Conservation (phyloP, 2,329 filamentous ascomycete species). For the Thielaviopsis cerberus region DNA sequence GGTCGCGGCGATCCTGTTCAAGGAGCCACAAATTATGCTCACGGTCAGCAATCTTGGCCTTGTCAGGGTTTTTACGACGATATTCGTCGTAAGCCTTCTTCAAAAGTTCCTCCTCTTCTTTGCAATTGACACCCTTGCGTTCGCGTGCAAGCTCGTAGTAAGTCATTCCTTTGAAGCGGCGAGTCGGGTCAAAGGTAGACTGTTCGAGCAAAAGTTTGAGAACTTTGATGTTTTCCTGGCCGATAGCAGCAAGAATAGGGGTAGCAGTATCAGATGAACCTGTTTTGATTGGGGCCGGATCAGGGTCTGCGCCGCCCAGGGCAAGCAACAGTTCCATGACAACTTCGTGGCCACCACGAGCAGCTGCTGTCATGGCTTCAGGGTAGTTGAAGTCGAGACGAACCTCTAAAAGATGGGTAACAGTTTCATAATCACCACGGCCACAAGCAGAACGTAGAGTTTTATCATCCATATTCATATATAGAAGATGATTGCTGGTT, state of each 20-base stretch:
- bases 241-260: constrained; percentile 85
- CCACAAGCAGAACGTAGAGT: constrained; percentile 41
- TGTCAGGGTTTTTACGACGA: constrained; percentile 30
- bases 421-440: constrained; percentile 42
- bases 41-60: constrained; percentile 31
- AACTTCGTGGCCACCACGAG: constrained; percentile 76
- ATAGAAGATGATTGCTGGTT: constrained; percentile 44
- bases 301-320: constrained; percentile 44
- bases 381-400: constrained; percentile 51
- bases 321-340: constrained; percentile 64
- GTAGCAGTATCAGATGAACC: constrained; percentile 58
- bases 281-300: constrained; percentile 46
- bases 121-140: constrained; percentile 71
- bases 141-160: constrained; percentile 78
- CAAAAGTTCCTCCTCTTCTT: constrained; percentile 66
- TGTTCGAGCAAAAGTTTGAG: constrained; percentile 64
- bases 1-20: constrained; percentile 12
- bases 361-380: constrained; percentile 75
- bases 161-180: constrained; percentile 54
- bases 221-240: constrained; percentile 69
- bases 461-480: constrained; percentile 44
- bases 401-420: constrained; percentile 41
- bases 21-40: constrained; percentile 13
- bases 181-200: constrained; percentile 63
- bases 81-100: constrained; percentile 56